These are phyloP conservation scores for Vararia minispora DNA, from an alignment of 768 basidiomycete species.

Conservation along the genomic window DNA sequence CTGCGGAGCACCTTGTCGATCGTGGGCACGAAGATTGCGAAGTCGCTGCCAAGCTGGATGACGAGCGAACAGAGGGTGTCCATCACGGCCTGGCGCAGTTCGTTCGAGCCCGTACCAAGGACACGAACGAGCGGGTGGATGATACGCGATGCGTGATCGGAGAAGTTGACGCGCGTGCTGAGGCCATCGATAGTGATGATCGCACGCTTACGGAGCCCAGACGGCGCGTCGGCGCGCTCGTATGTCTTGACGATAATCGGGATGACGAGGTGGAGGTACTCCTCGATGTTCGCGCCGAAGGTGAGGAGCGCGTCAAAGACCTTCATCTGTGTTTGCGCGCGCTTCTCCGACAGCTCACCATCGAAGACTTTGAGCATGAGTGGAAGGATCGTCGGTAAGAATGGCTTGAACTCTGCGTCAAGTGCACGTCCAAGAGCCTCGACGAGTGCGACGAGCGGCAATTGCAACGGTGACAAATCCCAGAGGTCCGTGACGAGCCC, in stretches of 20 bases:
- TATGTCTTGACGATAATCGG: constrained; percentile 90
- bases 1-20: constrained; percentile 87
- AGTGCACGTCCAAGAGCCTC: constrained; percentile 89
- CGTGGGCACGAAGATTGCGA: constrained; percentile 95
- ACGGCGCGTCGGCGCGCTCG: constrained; percentile 68
- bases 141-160: constrained; percentile 93
- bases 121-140: constrained; percentile 92
- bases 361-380: constrained; percentile 87
- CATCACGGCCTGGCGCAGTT: constrained; percentile 79
- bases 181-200: constrained; percentile 87
- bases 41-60: constrained; percentile 90
- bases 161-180: constrained; percentile 90
- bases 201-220: constrained; percentile 72
- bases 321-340: constrained; percentile 71
- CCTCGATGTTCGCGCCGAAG: constrained; percentile 94
- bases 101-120: constrained; percentile 60
- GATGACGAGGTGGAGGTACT: constrained; percentile 93
- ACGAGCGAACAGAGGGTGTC: constrained; percentile 89
- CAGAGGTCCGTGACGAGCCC: constrained; percentile 81
- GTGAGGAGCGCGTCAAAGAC: constrained; percentile 92
- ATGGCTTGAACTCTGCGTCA: constrained; percentile 96
- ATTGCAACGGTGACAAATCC: constrained; percentile 74
- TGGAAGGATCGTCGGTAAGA: constrained; percentile 83
- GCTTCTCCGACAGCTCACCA: constrained; percentile 73
- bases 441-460: constrained; percentile 85